Evolutionary conservation across 805 yeast species (phyloP), one percentile per base, ranked within the genome.

Genomic region (Candida loeiensis): DNA sequence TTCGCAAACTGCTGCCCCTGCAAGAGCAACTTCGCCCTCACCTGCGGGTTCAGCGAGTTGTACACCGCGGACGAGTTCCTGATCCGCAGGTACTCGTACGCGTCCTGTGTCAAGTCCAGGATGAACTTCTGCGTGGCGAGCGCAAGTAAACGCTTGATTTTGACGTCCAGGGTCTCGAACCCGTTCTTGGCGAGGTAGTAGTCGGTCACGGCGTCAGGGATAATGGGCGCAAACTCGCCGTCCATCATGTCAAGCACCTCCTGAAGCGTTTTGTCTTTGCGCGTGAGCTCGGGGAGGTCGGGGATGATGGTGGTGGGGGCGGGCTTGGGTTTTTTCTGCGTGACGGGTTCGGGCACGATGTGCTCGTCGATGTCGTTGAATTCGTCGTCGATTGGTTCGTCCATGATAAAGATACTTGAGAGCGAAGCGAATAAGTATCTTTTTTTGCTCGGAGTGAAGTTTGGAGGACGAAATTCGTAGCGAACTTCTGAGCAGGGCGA

Each of bases 131-230:
- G 99, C 0, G 99, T 93, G 1, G 99, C 98, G 41, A 93, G 69
- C 0, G 98, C 97, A 36, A 93, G 69, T 26, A 93, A 66, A 39
- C 98, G 72, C 59, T 89, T 90, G 42, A 66, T 59, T 29, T 89
- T 75, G 11, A 78, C 66, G 57, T 91, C 95, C 28, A 82, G 73
- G 19, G 93, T 79, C 43, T 82, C 83, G 52, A 93, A 81, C 28
- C 97, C 97, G 46, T 88, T 83, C 54, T 83, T 82, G 17, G 87
- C 78, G 38, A 91, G 64, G 54, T 91, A 93, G 58, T 89, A 93
- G 56, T 91, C 97, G 0, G 96, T 85, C 8, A 93, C 97, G 0
- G 95, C 90, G 58, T 93, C 98, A 0, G 99, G 99, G 29, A 93
- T 93, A 7, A 36, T 41, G 2, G 99, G 99, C 3, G 96, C 87